Conservation (phyloP, 257 asterid species). For the Linaria vulgaris region DNA sequence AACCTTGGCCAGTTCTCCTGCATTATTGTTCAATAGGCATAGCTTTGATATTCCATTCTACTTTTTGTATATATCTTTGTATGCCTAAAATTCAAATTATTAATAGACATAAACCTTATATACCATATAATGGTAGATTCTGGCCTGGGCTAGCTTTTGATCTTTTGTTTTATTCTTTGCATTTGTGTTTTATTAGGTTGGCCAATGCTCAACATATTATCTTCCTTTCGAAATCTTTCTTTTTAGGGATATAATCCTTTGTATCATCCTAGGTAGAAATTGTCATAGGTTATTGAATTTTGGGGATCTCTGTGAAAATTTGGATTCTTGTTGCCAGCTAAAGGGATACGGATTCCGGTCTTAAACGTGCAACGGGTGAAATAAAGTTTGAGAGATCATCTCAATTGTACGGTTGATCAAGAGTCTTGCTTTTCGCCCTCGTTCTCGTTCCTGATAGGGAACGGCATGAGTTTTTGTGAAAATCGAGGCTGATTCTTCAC, state of each 20-base stretch:
- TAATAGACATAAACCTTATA: not conserved
- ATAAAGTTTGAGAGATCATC: not conserved
- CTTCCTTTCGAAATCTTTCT: constrained; percentile 2
- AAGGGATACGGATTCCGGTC: not conserved
- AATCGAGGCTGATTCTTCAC: constrained; percentile 7
- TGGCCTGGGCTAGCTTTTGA: constrained; percentile 27
- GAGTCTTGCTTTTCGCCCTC: not conserved
- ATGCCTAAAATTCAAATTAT: constrained; percentile 12
- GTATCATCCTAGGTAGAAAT: not conserved
- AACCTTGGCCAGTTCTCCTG: constrained; percentile 32
- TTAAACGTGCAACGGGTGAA: not conserved
- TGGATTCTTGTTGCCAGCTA: too few species aligned
- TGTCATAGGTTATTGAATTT: not conserved
- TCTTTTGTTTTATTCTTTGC: not conserved
- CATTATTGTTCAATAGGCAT: constrained; percentile 27
- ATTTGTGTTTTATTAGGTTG: not conserved
- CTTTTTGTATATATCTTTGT: constrained; percentile 16
- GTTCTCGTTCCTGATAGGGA: not conserved
- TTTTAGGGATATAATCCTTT: constrained; percentile 13
- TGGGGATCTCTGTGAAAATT: not conserved
- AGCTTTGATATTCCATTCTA: constrained; percentile 6
- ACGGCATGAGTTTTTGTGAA: not conserved
- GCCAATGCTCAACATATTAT: not conserved
- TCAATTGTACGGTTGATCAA: not conserved
- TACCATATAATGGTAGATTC: constrained; percentile 30